Evolutionary conservation across 306 rosid genomes (phyloP).

Genomic region (Casuarina equisetifolia): DNA sequence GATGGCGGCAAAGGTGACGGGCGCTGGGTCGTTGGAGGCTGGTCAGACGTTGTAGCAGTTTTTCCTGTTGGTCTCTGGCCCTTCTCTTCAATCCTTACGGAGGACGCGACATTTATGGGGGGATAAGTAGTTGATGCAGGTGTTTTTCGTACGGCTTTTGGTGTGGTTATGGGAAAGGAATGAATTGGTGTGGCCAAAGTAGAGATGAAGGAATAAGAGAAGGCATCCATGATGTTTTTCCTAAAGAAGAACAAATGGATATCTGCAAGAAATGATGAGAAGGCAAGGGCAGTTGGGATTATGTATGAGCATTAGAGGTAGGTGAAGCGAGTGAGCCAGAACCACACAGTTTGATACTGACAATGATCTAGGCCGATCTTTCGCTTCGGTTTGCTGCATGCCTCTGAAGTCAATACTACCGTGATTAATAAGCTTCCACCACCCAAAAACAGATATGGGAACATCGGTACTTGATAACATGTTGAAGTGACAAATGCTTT

Average conservation of each 20-base stretch:
- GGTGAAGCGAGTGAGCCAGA: background rate
- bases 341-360: background rate
- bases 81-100: constrained; percentile 42
- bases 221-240: constrained; percentile 24
- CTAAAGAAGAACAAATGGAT: too few relatives aligned
- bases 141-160: constrained; percentile 29
- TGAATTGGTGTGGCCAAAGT: constrained; percentile 18
- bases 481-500: too few relatives aligned
- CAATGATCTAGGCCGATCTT: background rate
- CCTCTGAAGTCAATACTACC: too few relatives aligned
- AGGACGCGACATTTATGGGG: constrained; percentile 25
- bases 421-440: too few relatives aligned
- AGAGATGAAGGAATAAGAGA: constrained; percentile 33
- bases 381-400: too few relatives aligned
- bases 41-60: background rate
- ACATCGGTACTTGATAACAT: too few relatives aligned
- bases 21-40: background rate
- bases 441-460: too few relatives aligned
- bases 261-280: background rate
- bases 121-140: constrained; percentile 10
- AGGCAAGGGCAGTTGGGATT: background rate
- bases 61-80: constrained; percentile 5
- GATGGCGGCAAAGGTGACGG: background rate
- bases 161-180: constrained; percentile 18
- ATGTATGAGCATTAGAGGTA: too few relatives aligned